Base-by-base conservation (phyloP, 441 rosid species). In the Metrosideros polymorpha region DNA sequence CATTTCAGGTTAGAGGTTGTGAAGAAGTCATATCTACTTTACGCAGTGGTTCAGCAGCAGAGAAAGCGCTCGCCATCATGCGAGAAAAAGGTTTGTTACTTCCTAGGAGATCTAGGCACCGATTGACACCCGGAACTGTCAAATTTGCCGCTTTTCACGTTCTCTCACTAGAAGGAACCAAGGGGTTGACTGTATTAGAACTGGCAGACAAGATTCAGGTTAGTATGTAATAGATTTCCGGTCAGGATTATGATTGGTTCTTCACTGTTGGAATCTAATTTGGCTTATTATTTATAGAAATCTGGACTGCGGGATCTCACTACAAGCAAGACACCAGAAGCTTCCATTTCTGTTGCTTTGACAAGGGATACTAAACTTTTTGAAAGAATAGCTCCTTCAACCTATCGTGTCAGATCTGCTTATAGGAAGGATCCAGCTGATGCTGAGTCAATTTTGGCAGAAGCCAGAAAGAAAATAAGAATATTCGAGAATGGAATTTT, bases 121-220 rank as follows among this genome's bases (percentile, higher is more conserved):
- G 97, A 50, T 91, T 96, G 93, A 96, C 99, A 17, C 98, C 98
- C 84, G 99, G 99, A 84, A 96, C 99, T 85, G 99, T 96, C 87
- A 96, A 96, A 84, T 96, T 92, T 90, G 98, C 99, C 43, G 99
- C 99, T 32, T 96, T 94, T 90, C 98, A 96, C 86, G 91, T 96
- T 87, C 93, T 96, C 18, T 95, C 98, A 56, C 87, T 95, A 39
- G 97, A 96, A 88, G 96, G 95, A 89, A 91, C 92, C 86, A 92
- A 92, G 51, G 99, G 98, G 82, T 88, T 95, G 79, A 93, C 96
- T 22, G 94, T 95, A 88, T 89, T 94, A 59, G 98, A 96, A 71
- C 97, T 94, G 86, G 99, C 97, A 56, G 98, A 96, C 55, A 95
- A 92, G 92, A 94, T 96, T 90, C 99, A 94, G 98, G 99, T 95